Evolutionary conservation across 2,329 filamentous ascomycete genomes (phyloP).

Genomic region (Penicillium paneum): DNA sequence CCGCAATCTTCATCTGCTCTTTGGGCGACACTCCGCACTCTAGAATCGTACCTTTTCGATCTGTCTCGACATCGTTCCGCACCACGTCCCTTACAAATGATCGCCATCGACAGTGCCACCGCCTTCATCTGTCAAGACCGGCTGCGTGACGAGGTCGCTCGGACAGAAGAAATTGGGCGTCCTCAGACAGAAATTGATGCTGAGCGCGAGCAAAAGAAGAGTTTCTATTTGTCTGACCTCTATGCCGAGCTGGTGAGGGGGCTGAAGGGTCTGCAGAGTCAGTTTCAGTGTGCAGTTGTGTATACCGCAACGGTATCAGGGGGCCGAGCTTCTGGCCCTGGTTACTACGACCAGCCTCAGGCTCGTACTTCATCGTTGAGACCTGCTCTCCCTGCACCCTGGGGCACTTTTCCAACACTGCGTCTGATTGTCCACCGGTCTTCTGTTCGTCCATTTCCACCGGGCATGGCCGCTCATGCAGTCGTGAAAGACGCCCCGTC

Average conservation of each 20-base stretch:
- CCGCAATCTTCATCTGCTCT: slow-evolving; percentile 52
- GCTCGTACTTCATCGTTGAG: slow-evolving; percentile 30
- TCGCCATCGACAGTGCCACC: slow-evolving; percentile 55
- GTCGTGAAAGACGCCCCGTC: slow-evolving; percentile 34
- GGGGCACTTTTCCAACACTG: slow-evolving; percentile 39
- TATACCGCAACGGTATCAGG: slow-evolving; percentile 36
- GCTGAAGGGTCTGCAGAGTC: slow-evolving; percentile 36
- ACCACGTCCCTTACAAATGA: slow-evolving; percentile 46
- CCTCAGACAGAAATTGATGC: slow-evolving; percentile 27
- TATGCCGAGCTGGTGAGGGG: slow-evolving; percentile 30
- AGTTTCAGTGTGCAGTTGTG: slow-evolving; percentile 40
- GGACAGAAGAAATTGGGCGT: slow-evolving; percentile 38
- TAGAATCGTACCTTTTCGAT: slow-evolving; percentile 52
- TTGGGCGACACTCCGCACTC: slow-evolving; percentile 46
- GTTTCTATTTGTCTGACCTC: slow-evolving; percentile 32
- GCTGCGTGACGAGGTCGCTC: slow-evolving; percentile 43
- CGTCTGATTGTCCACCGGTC: slow-evolving; percentile 39
- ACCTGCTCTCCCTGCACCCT: slow-evolving; percentile 37
- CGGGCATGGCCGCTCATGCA: slow-evolving; percentile 32
- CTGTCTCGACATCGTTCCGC: slow-evolving; percentile 45
- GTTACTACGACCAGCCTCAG: slow-evolving; percentile 16
- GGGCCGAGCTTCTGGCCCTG: slow-evolving; percentile 12
- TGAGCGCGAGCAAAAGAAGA: slow-evolving; percentile 25
- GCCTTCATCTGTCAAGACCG: slow-evolving; percentile 56
- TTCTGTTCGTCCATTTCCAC: slow-evolving; percentile 36